A percentile compares a stretch with the other conserved stretches of the same genome.
Evolutionary conservation across 192 early-diverging fungal genomes (phyloP).

Genomic region (Backusella mclennaniae): DNA sequence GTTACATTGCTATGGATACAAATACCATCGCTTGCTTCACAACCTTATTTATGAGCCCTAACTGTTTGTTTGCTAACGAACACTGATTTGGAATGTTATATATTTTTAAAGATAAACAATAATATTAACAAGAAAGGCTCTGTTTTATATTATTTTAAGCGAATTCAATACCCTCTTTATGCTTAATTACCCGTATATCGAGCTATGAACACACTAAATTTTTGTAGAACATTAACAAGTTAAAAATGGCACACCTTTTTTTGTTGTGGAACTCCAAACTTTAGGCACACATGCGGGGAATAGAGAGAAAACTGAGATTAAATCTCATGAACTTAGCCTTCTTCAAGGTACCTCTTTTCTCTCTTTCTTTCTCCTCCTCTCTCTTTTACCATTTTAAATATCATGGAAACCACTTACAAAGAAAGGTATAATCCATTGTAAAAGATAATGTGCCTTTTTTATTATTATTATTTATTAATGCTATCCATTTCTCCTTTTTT

Average conservation of each 20-base stretch:
- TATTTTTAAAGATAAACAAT: neutral
- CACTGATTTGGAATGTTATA: neutral
- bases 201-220: neutral
- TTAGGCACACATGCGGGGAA: neutral
- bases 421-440: conserved; percentile 22
- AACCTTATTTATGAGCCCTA: neutral
- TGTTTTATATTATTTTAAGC: no score
- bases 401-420: conserved; percentile 31
- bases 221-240: conserved; percentile 7
- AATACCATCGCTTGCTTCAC: neutral
- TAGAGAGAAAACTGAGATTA: neutral
- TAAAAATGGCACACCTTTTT: neutral
- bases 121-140: no score
- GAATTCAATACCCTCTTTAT: no score
- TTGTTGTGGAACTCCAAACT: neutral
- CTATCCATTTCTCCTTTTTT: neutral
- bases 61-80: neutral
- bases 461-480: neutral
- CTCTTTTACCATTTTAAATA: neutral
- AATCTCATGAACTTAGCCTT: neutral
- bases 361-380: neutral
- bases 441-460: neutral
- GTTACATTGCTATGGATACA: neutral
- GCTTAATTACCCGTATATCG: neutral
- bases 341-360: neutral